Conservation (phyloP, 768 basidiomycete genomes). For the Calocera cornea region DNA sequence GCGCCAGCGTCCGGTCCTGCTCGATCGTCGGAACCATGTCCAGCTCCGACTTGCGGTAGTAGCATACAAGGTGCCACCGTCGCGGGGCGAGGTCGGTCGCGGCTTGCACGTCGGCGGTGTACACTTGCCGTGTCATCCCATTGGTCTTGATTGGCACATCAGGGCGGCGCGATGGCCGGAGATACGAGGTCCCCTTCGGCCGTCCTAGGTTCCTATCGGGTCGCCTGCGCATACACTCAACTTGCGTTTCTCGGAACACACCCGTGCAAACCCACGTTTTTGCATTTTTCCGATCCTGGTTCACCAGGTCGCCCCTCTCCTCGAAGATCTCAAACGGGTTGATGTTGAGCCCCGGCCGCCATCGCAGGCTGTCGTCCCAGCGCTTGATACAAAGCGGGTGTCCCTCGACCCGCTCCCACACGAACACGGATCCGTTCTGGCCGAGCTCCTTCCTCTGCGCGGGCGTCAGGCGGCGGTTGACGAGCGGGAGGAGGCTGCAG, state of each 20-base stretch:
- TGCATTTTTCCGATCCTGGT: not conserved
- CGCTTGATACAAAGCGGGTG: not conserved
- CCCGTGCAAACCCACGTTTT: not conserved
- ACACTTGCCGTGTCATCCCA: not conserved
- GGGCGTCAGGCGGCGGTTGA: not conserved
- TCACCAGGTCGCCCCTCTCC: not conserved
- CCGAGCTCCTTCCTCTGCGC: not conserved
- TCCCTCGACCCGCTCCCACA: conserved; percentile 1
- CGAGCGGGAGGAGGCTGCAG: conserved; percentile 1
- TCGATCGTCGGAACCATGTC: not conserved
- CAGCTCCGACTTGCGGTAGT: not conserved
- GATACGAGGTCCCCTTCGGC: not conserved
- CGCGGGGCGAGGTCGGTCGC: not conserved
- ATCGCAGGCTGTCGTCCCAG: not conserved
- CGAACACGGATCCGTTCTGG: not conserved
- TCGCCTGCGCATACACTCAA: not conserved
- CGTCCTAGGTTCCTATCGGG: not conserved
- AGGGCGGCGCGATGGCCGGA: not conserved
- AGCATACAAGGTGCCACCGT: not conserved
- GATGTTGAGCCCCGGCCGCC: not conserved
- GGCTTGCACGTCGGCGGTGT: not conserved
- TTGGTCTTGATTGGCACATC: not conserved
- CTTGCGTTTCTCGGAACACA: not conserved
- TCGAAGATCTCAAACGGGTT: not conserved
- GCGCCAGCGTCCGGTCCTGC: not conserved